phyloP scores from a whole-genome alignment of 306 rosid genomes.

The Quercus bicolor region DNA sequence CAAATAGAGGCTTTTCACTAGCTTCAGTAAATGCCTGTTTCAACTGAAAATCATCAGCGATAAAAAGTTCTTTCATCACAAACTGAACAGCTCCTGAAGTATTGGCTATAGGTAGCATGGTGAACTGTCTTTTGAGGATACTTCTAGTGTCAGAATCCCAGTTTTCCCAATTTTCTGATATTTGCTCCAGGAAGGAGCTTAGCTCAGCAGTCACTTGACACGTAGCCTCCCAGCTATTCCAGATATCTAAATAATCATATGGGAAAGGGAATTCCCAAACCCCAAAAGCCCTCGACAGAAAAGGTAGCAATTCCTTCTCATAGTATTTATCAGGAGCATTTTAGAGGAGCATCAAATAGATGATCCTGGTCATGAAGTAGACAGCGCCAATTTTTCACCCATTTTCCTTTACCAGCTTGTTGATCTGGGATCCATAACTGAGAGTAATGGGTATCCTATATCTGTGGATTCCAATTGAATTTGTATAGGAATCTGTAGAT shows the following conservation, averaged over 20 bases:
- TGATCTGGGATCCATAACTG: slow-evolving; percentile 13
- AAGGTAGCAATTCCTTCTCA: slow-evolving; percentile 3
- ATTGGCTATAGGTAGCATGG: slow-evolving; percentile 4
- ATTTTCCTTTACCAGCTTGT: not conserved
- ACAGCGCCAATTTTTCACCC: slow-evolving; percentile 10
- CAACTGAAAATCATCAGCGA: slow-evolving; percentile 21
- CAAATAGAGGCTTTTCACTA: slow-evolving; percentile 5
- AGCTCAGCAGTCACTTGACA: slow-evolving; percentile 9
- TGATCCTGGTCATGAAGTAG: slow-evolving; percentile 14
- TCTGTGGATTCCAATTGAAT: slow-evolving; percentile 10
- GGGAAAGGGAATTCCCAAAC: slow-evolving; percentile 9
- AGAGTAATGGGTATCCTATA: not conserved
- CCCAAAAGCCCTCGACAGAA: slow-evolving; percentile 18
- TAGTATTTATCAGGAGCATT: slow-evolving; percentile 11
- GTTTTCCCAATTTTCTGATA: slow-evolving; percentile 6
- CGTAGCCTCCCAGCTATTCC: slow-evolving; percentile 18
- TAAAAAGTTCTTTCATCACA: slow-evolving; percentile 7
- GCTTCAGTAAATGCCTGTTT: not conserved
- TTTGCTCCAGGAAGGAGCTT: not conserved
- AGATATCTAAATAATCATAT: slow-evolving; percentile 13
- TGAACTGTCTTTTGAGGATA: not conserved
- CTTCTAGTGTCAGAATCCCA: not conserved
- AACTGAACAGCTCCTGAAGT: not conserved
- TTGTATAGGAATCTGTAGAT: slow-evolving; percentile 10
- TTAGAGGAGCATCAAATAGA: slow-evolving; percentile 5